Conservation (phyloP, 1,139 yeast genomes). For the Diutina sp. region DNA sequence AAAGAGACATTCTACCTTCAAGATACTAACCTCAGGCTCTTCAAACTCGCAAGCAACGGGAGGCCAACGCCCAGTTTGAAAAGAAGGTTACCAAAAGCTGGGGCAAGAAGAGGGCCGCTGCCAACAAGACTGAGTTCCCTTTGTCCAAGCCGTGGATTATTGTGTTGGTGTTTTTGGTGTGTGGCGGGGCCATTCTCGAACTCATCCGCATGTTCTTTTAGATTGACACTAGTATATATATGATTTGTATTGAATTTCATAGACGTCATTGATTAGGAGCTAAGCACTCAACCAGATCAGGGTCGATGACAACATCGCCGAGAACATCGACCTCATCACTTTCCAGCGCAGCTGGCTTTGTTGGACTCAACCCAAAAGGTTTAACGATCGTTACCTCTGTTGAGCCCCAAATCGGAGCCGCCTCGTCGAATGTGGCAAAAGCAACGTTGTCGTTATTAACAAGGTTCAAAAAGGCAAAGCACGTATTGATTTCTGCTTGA, state of each 20-base stretch:
- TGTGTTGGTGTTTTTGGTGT: slow-evolving; percentile 52
- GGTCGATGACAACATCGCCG: neutral
- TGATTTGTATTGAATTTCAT: neutral
- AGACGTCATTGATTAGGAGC: neutral
- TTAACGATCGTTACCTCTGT: neutral
- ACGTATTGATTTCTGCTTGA: slow-evolving; percentile 55
- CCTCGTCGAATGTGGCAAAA: slow-evolving; percentile 10
- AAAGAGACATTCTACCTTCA: too few species aligned
- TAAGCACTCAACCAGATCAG: slow-evolving; percentile 1
- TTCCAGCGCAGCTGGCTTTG: neutral
- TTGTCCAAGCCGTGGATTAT: slow-evolving; percentile 47
- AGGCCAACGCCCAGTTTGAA: slow-evolving; percentile 73
- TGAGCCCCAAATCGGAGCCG: slow-evolving; percentile 1
- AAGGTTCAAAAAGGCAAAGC: slow-evolving; percentile 39
- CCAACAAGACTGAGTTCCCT: slow-evolving; percentile 28
- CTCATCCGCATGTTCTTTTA: slow-evolving; percentile 37
- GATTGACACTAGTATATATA: neutral
- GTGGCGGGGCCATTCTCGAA: slow-evolving; percentile 79
- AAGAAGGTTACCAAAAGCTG: slow-evolving; percentile 60
- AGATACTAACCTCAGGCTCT: slow-evolving; percentile 17
- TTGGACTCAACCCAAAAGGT: neutral
- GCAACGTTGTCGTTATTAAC: slow-evolving; percentile 27
- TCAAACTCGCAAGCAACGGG: slow-evolving; percentile 78
- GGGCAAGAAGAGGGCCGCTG: slow-evolving; percentile 41
- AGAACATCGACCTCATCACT: neutral